These are phyloP conservation scores for Zygotorulaspora sp. DNA, from an alignment of 805 yeast species.

Conservation along the genomic window DNA sequence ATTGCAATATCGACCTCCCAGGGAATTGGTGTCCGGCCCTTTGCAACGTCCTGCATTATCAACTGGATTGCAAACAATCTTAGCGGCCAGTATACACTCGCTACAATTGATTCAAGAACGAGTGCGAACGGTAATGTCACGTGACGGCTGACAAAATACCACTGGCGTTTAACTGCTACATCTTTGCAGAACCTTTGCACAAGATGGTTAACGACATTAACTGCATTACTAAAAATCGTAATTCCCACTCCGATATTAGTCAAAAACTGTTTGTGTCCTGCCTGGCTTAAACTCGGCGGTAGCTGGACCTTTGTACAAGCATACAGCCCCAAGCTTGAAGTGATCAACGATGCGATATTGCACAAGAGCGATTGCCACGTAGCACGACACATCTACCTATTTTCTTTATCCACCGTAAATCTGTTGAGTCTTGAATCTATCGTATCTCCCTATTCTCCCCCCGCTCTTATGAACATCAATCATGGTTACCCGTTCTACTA, in stretches of 20 bases:
- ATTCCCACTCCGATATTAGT: slow-evolving; percentile 58
- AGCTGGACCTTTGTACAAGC: slow-evolving; percentile 33
- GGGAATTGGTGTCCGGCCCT: slow-evolving; percentile 38
- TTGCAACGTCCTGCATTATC: slow-evolving; percentile 39
- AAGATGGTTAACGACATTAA: slow-evolving; percentile 39
- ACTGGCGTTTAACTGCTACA: not conserved
- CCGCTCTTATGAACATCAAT: too few relatives aligned
- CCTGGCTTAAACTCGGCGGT: slow-evolving; percentile 48
- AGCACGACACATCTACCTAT: not conserved
- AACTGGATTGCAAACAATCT: slow-evolving; percentile 47
- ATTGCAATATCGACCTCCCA: slow-evolving; percentile 50
- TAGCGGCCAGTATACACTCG: slow-evolving; percentile 66
- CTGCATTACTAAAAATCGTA: slow-evolving; percentile 41
- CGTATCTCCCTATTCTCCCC: too few relatives aligned
- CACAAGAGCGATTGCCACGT: slow-evolving; percentile 10
- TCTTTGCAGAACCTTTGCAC: slow-evolving; percentile 2
- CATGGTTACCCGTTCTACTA: too few relatives aligned
- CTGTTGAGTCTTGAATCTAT: too few relatives aligned
- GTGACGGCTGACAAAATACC: slow-evolving; percentile 33
- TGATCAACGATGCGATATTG: slow-evolving; percentile 19
- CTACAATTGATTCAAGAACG: slow-evolving; percentile 56
- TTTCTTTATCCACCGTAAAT: too few relatives aligned
- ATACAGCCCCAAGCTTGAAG: slow-evolving; percentile 30
- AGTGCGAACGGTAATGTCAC: slow-evolving; percentile 47
- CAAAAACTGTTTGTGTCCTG: slow-evolving; percentile 68